These are phyloP conservation scores for Noccaea bulbosa DNA, from an alignment of 345 rosid species.

Conservation along the genomic window DNA sequence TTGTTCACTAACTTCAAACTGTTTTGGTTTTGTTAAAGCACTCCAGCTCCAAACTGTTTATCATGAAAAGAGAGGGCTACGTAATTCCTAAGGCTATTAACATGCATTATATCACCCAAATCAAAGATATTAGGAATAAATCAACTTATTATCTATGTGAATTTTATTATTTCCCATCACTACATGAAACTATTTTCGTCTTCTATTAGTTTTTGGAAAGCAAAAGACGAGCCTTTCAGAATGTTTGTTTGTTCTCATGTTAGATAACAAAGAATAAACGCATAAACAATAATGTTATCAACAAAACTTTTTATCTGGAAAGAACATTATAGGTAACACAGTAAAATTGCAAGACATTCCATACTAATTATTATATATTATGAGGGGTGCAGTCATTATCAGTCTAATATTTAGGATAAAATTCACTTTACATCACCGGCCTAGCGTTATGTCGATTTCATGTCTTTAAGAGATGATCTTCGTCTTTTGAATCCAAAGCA, in stretches of 20 bases:
- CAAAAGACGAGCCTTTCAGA: not conserved
- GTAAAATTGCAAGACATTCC: slow-evolving; percentile 11
- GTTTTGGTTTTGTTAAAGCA: too few relatives aligned
- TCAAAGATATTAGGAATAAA: too few relatives aligned
- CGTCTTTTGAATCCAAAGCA: slow-evolving; percentile 30
- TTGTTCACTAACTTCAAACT: too few relatives aligned
- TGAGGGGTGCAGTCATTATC: slow-evolving; percentile 16
- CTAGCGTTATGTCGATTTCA: slow-evolving; percentile 32
- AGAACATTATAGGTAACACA: slow-evolving; percentile 36
- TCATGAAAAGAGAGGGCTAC: too few relatives aligned
- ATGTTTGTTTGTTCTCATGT: slow-evolving; percentile 15
- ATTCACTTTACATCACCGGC: slow-evolving; percentile 39
- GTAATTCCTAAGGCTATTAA: too few relatives aligned
- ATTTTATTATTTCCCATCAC: not conserved
- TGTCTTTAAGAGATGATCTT: slow-evolving; percentile 10
- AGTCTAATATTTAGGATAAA: slow-evolving; percentile 32
- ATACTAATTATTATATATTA: slow-evolving; percentile 4
- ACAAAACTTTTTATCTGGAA: not conserved
- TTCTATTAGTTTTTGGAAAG: not conserved
- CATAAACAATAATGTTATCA: slow-evolving; percentile 31
- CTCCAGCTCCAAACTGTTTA: too few relatives aligned
- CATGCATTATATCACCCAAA: too few relatives aligned
- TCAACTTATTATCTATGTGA: not conserved
- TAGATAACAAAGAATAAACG: slow-evolving; percentile 16
- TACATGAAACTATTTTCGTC: not conserved